A percentile compares a stretch with the other conserved stretches of the same genome.
Evolutionary conservation across 2,329 filamentous ascomycete genomes (phyloP).

Genomic region (Eutypella sp.): DNA sequence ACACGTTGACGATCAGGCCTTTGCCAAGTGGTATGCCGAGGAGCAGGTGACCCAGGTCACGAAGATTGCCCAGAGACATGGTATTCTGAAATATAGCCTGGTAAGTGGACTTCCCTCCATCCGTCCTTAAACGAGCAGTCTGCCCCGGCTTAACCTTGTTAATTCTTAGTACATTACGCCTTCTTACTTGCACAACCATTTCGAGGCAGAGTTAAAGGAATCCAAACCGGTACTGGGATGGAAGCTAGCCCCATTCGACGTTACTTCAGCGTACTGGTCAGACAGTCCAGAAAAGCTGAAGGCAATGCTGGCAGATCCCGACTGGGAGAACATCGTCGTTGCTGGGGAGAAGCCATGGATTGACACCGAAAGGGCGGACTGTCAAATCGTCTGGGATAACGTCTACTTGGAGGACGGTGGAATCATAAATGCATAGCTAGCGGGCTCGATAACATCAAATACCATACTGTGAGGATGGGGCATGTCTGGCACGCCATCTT

Average conservation of each 20-base stretch:
- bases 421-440: constrained; percentile 10
- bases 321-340: constrained; percentile 9
- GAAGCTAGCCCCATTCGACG: constrained; percentile 13
- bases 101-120: not conserved
- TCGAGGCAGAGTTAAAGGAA: constrained; percentile 10
- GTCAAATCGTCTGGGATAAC: constrained; percentile 9
- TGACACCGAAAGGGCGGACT: constrained; percentile 6
- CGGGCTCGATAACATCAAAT: too few relatives aligned
- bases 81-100: constrained; percentile 6
- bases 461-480: too few relatives aligned
- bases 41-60: constrained; percentile 9
- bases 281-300: constrained; percentile 12
- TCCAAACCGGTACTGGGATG: constrained; percentile 7
- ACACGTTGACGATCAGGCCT: constrained; percentile 6
- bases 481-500: too few relatives aligned
- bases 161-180: constrained; percentile 6
- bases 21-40: constrained; percentile 7
- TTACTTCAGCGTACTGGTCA: constrained; percentile 10
- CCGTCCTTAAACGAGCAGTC: not conserved
- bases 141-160: not conserved
- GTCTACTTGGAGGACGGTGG: constrained; percentile 10
- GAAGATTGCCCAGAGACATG: constrained; percentile 6
- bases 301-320: constrained; percentile 11
- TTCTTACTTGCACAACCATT: constrained; percentile 4
- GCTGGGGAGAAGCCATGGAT: constrained; percentile 12